Evolutionary conservation across 257 asterid species (phyloP).

Genomic region (Rehmannia glutinosa): DNA sequence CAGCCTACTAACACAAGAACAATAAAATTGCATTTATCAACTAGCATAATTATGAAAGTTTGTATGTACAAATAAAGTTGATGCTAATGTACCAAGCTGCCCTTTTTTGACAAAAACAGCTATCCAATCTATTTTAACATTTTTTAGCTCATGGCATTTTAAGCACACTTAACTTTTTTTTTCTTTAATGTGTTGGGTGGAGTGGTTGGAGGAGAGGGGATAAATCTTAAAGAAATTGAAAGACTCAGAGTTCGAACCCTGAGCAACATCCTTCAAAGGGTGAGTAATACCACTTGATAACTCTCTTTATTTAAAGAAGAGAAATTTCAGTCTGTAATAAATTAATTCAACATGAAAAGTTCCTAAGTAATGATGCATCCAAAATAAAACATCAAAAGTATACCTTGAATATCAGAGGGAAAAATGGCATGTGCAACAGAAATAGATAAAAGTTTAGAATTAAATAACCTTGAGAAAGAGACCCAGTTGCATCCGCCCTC

Average conservation of each 20-base stretch:
- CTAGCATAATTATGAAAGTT: constrained; percentile 4
- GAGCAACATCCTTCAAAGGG: too few species aligned
- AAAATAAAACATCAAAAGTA: constrained; percentile 9
- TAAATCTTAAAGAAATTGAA: too few species aligned
- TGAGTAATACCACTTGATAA: too few species aligned
- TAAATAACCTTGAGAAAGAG: constrained; percentile 83
- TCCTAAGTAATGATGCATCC: too few species aligned
- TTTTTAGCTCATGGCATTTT: constrained; percentile 6
- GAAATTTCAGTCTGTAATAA: constrained; percentile 1
- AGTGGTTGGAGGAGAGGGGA: too few species aligned
- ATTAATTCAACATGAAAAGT: not conserved
- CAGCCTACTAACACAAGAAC: constrained; percentile 8
- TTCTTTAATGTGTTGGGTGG: too few species aligned
- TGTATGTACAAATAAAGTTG: not conserved
- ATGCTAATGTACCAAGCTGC: not conserved
- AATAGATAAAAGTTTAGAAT: not conserved
- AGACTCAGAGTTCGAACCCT: too few species aligned
- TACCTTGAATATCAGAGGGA: not conserved
- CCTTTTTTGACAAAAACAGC: constrained; percentile 4
- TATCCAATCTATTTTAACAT: not conserved
- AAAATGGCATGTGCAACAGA: not conserved
- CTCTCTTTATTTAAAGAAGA: not conserved
- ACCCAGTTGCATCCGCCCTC: constrained; percentile 94
- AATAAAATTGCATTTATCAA: not conserved
- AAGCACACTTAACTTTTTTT: too few species aligned